phyloP scores from a whole-genome alignment of 257 asterid species.

The Cruciata laevipes region DNA sequence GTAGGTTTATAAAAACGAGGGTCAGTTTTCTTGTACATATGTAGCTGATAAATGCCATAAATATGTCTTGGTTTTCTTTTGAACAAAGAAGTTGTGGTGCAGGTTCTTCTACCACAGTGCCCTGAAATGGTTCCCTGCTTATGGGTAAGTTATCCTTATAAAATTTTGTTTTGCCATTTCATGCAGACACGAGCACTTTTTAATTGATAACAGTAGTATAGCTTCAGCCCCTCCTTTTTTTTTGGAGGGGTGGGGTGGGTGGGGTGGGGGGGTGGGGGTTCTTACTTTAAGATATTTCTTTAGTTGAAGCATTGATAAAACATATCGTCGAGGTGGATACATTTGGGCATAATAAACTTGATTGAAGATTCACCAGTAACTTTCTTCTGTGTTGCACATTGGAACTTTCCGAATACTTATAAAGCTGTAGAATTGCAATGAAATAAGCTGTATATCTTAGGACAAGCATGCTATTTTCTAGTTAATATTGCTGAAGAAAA shows the following conservation, averaged over 20 bases:
- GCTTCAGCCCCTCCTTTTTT: background rate
- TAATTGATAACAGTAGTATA: background rate
- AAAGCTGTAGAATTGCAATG: background rate
- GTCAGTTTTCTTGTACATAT: background rate
- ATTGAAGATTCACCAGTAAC: background rate
- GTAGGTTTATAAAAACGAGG: background rate
- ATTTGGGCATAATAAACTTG: background rate
- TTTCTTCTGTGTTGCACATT: background rate
- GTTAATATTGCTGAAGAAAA: background rate
- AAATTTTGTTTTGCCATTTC: slow-evolving; percentile 7
- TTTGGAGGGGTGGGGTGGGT: no score
- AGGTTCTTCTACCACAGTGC: slow-evolving; percentile 99
- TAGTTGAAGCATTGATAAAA: background rate
- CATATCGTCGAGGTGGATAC: background rate
- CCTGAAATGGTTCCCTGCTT: slow-evolving; percentile 86
- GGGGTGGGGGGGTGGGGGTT: no score
- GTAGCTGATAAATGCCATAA: background rate
- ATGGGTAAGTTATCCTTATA: slow-evolving; percentile 54
- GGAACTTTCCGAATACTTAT: background rate
- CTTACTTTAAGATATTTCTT: background rate
- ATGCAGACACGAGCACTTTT: background rate
- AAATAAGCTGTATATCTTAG: background rate
- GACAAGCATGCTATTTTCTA: background rate
- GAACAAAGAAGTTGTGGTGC: slow-evolving; percentile 28
- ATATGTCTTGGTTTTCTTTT: slow-evolving; percentile 7